Base-by-base conservation (phyloP, 2,329 filamentous ascomycete genomes). In the Ceratocystis alfenasii region DNA sequence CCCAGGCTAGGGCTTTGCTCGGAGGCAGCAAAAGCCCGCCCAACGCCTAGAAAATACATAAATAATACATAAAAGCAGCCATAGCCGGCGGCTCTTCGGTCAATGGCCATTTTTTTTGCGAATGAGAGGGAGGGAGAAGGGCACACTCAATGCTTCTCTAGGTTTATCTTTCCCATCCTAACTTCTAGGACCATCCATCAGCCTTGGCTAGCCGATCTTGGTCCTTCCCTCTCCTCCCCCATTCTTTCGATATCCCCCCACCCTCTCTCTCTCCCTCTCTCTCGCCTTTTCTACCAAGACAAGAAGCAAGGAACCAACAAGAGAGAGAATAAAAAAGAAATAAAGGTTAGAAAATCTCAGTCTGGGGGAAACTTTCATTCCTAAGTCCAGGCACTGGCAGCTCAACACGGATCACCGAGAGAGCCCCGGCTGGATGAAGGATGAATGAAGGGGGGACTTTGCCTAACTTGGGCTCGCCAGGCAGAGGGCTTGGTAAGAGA, bases 341-440 rank as follows among this genome's bases (percentile, higher is more conserved):
- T 57, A 30, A 57, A 57, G 22, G 22, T 12, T 57, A 15, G 53
- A 30, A 30, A 57, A 57, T 57, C 22, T 57, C 4, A 30, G 48
- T 50, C 28, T 30, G 53, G 53, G 28, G 53, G 53, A 57, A 57
- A 57, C 53, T 28, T 28, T 33, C 53, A 57, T 57, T 57, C 53
- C 20, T 33, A 17, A 30, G 5, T 5, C 53, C 53, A 33, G 22
- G 53, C 10, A 57, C 53, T 57, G 53, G 53, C 53, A 57, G 53
- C 53, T 57, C 53, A 30, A 33, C 53, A 57, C 53, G 30, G 53
- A 30, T 28, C 53, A 57, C 53, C 20, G 22, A 22, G 53, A 28
- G 53, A 28, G 22, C 53, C 10, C 15, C 17, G 53, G 17, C 7
- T 22, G 53, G 22, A 30, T 17, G 22, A 22, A 57, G n/a, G 22